Evolutionary conservation across 2,329 filamentous ascomycete species (phyloP).

Genomic region (Penicillium sclerotiorum): DNA sequence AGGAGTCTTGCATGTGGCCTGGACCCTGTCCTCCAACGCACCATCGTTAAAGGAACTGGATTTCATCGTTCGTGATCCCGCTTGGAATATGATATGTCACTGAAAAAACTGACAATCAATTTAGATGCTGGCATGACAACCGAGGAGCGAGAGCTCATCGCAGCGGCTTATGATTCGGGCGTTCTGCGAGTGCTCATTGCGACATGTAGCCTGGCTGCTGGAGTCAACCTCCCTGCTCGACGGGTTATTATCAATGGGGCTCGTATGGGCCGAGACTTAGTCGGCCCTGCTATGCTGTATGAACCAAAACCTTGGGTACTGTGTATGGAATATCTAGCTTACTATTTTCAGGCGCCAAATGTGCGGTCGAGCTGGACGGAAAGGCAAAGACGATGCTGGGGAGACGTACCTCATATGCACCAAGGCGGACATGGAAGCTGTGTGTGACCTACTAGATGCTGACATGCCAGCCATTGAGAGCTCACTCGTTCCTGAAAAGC

Average conservation of each 20-base stretch:
- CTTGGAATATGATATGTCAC: background rate
- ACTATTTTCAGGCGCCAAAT: slow-evolving; percentile 63
- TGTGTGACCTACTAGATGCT: slow-evolving; percentile 70
- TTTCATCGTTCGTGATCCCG: slow-evolving; percentile 67
- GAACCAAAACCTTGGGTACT: slow-evolving; percentile 10
- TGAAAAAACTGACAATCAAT: slow-evolving; percentile 27
- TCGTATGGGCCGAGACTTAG: slow-evolving; percentile 73
- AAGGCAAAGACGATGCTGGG: slow-evolving; percentile 75
- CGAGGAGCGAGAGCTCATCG: slow-evolving; percentile 73
- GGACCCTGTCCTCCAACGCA: slow-evolving; percentile 66
- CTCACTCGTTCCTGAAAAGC: slow-evolving; percentile 67
- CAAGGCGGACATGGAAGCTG: slow-evolving; percentile 67
- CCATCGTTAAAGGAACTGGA: slow-evolving; percentile 67
- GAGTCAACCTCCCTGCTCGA: slow-evolving; percentile 74
- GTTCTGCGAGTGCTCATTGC: slow-evolving; percentile 71
- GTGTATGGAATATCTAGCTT: slow-evolving; percentile 18
- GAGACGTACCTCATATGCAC: slow-evolving; percentile 78
- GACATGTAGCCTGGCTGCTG: slow-evolving; percentile 78
- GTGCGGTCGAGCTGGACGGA: slow-evolving; percentile 75
- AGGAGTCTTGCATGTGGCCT: slow-evolving; percentile 67
- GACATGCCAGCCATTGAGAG: slow-evolving; percentile 71
- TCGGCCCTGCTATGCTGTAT: slow-evolving; percentile 75
- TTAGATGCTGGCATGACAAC: slow-evolving; percentile 60
- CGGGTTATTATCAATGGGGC: slow-evolving; percentile 75
- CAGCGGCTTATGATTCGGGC: slow-evolving; percentile 70